phyloP scores from a whole-genome alignment of 805 yeast genomes.

The Maudiozyma pseudohumilis region DNA sequence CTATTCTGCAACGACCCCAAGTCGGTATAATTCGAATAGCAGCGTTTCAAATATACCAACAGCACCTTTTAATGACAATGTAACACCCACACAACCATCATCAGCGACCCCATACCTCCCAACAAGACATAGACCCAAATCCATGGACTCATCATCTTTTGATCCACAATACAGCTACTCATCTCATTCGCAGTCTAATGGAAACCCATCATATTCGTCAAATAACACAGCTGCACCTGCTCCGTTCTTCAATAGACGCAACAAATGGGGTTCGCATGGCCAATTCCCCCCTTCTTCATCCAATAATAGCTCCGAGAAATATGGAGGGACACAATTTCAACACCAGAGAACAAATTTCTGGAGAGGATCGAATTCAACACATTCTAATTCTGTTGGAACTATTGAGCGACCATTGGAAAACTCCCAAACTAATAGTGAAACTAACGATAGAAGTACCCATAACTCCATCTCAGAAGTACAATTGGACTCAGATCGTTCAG shows the following conservation, averaged over 20 bases:
- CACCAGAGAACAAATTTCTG: slow-evolving; percentile 10
- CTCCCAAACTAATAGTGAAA: not conserved
- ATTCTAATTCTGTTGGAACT: not conserved
- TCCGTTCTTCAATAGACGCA: slow-evolving; percentile 13
- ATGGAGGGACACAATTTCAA: not conserved
- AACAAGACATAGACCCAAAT: slow-evolving; percentile 16
- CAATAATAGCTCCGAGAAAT: not conserved
- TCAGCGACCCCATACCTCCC: not conserved
- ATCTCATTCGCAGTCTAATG: not conserved
- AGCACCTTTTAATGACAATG: not conserved
- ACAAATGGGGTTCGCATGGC: slow-evolving; percentile 16
- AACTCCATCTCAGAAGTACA: too few species aligned
- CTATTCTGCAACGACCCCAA: slow-evolving; percentile 11
- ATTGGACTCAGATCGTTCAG: too few species aligned
- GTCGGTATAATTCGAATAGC: slow-evolving; percentile 19
- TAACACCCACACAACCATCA: not conserved
- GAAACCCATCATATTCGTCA: not conserved
- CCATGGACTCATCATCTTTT: slow-evolving; percentile 6
- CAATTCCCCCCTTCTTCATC: not conserved
- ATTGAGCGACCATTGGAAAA: not conserved
- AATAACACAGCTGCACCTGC: slow-evolving; percentile 8
- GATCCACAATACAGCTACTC: slow-evolving; percentile 2
- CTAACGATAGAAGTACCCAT: too few species aligned
- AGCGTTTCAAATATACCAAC: not conserved
- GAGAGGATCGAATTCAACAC: slow-evolving; percentile 3